Base-by-base conservation (phyloP, 2,329 filamentous ascomycete genomes). In the Geosmithia putterillii region DNA sequence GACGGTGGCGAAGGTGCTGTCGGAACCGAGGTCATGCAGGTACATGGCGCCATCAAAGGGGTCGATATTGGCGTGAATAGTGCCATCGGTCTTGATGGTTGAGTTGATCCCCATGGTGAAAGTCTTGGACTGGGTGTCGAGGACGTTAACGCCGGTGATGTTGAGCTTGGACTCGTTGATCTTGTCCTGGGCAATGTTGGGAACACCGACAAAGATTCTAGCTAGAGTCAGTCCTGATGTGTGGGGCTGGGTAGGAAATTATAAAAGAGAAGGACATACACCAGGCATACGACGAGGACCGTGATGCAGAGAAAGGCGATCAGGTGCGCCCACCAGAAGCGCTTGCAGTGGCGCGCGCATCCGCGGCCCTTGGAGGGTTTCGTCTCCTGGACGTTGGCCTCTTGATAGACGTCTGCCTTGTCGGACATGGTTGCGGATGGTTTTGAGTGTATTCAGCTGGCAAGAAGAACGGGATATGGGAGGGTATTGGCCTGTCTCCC, bases 241-340 rank as follows among this genome's bases (percentile, higher is more conserved):
- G n/a, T n/a, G 9, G n/a, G n/a, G 9, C n/a, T 34, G 28, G 28
- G 9, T 14, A 38, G 8, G 37, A 19, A 38, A 12, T n/a, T n/a
- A n/a, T 17, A n/a, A n/a, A 42, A 20, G 19, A 15, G 14, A 38
- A 38, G 38, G 22, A 70, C 76, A 71, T 65, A 81, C 78, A 81
- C 58, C 35, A 79, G 62, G 35, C 74, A 65, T 17, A 83, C 69
- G 34, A 78, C 62, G 14, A 83, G 58, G 28, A 77, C 64, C 38
- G 71, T 56, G 38, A 77, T 58, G 47, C 67, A 50, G 45, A 71
- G 54, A 42, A 76, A 56, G 15, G 66, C 55, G 45, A 81, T 61
- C 46, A 80, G 56, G 51, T 79, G 68, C 48, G 68, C 52, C 77
- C 78, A 82, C 79, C 78, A 82, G 51, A 72, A 79, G 50, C 63